Evolutionary conservation across 805 yeast genomes (phyloP).

Genomic region (Ogataea paraovalis): DNA sequence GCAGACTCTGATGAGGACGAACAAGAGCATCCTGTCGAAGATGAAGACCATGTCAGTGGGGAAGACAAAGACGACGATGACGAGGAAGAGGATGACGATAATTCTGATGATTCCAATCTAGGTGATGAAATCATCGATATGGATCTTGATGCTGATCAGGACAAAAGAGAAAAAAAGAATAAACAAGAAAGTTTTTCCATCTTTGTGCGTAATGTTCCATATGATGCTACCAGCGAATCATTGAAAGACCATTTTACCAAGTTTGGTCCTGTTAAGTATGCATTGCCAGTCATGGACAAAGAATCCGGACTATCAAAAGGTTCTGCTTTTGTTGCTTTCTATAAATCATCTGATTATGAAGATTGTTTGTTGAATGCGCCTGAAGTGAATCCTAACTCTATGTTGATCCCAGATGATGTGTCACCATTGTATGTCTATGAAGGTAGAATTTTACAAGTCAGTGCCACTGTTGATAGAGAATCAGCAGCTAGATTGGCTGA

Average conservation of each 20-base stretch:
- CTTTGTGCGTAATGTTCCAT: conserved; percentile 91
- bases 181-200: conserved; percentile 68
- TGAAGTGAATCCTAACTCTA: conserved; percentile 49
- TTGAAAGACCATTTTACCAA: conserved; percentile 72
- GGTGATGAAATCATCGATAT: neutral
- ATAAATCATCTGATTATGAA: conserved; percentile 53
- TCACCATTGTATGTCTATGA: conserved; percentile 85
- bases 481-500: conserved; percentile 74
- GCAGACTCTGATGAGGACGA: conserved; percentile 27
- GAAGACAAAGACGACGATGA: conserved; percentile 15
- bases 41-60: conserved; percentile 29
- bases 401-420: conserved; percentile 89
- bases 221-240: conserved; percentile 82
- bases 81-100: conserved; percentile 33
- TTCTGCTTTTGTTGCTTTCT: conserved; percentile 91
- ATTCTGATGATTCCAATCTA: conserved; percentile 21
- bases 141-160: conserved; percentile 13
- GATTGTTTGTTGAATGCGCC: conserved; percentile 80
- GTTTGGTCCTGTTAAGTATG: conserved; percentile 88
- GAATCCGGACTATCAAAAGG: conserved; percentile 87
- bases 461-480: conserved; percentile 83
- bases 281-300: conserved; percentile 87
- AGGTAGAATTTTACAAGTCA: conserved; percentile 82
- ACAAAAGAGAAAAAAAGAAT: conserved; percentile 38
- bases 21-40: too few species aligned